Evolutionary conservation across 2,329 filamentous ascomycete genomes (phyloP), one percentile per base, ranked within the genome.

Genomic region (Cytospora piceae): DNA sequence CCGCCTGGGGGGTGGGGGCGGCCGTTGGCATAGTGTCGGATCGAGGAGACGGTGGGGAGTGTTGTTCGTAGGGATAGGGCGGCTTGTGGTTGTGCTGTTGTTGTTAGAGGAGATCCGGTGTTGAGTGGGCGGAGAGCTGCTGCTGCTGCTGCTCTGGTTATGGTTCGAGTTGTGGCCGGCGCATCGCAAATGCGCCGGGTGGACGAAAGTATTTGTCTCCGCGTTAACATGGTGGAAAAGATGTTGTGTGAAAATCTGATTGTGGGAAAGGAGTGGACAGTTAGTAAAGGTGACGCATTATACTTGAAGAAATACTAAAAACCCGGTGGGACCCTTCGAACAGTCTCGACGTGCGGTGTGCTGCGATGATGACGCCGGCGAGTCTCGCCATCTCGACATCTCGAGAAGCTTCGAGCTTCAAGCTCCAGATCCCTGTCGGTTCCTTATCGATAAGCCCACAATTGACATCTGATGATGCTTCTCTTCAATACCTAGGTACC

Each of bases 1-100:
- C 94, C 94, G 59, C 94, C 94, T 0, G 94, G 93, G 1, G 93
- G 94, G 70, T 95, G 92, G 68, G 93, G 92, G 67, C 90, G 83
- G 72, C 91, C 90, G 81, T 88, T 88, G 66, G 88, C 84, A 78
- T 91, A 91, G 57, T 73, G 77, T 63, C 89, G 83, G 15, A 78
- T 71, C 17, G 78, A 71, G 49, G 77, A 71, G 12, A 74, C 74
- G 4, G 85, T 54, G 27, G 65, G 65, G 15, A 64, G 81, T 17
- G 81, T 65, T 20, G 81, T 64, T 39, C 69, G 73, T 63, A 70
- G 32, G 42, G 64, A 64, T 3, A 5, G 29, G 17, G 32, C 20
- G 37, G 3, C 31, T 54, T 31, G 2, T n/a, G 51, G 34, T 58
- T 60, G 54, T 34, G 31, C 8, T 59, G 34, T 14, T 39, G 49